phyloP scores from a whole-genome alignment of 2,329 filamentous ascomycete species.

The Hypoxylon sp. region DNA sequence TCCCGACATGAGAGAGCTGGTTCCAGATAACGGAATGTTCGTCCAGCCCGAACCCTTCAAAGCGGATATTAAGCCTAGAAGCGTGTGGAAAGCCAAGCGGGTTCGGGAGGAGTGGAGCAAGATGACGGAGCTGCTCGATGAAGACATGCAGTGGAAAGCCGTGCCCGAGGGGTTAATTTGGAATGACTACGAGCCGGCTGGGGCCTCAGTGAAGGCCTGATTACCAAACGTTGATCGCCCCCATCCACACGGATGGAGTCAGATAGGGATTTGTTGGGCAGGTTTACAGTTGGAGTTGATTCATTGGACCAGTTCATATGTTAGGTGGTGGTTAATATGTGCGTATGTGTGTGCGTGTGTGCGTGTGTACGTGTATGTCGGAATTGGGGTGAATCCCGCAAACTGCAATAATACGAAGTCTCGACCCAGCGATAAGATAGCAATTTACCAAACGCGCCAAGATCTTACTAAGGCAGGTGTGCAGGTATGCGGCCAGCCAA shows the following conservation, averaged over 20 bases:
- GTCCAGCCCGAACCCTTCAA: slow-evolving; percentile 43
- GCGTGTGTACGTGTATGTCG: background rate
- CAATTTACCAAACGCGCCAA: slow-evolving; percentile 34
- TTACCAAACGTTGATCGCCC: slow-evolving; percentile 1
- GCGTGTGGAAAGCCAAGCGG: slow-evolving; percentile 33
- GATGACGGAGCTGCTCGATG: slow-evolving; percentile 48
- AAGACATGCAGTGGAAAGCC: slow-evolving; percentile 49
- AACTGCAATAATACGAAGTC: slow-evolving; percentile 3
- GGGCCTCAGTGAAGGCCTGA: slow-evolving; percentile 16
- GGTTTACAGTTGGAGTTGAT: background rate
- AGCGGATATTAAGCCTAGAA: slow-evolving; percentile 45
- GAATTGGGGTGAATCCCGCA: slow-evolving; percentile 1
- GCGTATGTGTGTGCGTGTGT: slow-evolving; percentile 11
- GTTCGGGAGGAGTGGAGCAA: slow-evolving; percentile 44
- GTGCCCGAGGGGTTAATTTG: slow-evolving; percentile 49
- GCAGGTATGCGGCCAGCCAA: slow-evolving; percentile 41
- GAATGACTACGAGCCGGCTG: slow-evolving; percentile 44
- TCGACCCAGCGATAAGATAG: slow-evolving; percentile 29
- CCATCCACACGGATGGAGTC: slow-evolving; percentile 1
- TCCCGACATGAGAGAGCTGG: slow-evolving; percentile 40
- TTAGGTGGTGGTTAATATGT: slow-evolving; percentile 29
- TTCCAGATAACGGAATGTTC: slow-evolving; percentile 39
- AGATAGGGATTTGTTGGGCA: slow-evolving; percentile 30
- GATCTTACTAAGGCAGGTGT: slow-evolving; percentile 30
- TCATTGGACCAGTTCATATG: slow-evolving; percentile 21